Conservation (phyloP, 768 basidiomycete species). For the Lactifluus pinguis region DNA sequence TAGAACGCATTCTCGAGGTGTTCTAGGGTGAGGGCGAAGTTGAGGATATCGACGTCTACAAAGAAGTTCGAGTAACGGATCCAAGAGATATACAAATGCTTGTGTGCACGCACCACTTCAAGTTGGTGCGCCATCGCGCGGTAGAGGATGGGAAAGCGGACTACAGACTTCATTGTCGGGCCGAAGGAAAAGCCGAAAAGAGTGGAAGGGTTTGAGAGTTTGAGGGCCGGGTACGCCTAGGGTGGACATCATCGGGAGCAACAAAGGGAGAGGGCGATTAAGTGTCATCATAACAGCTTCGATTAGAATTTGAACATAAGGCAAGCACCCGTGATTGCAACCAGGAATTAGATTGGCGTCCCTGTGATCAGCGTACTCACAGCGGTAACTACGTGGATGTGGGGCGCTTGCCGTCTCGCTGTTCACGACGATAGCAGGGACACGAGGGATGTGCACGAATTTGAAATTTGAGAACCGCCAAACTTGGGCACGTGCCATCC, state of each 20-base stretch:
- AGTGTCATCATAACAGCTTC: not conserved
- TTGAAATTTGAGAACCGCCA: too few species aligned
- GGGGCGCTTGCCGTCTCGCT: too few species aligned
- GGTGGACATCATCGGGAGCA: not conserved
- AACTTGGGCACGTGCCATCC: too few species aligned
- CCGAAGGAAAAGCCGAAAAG: not conserved
- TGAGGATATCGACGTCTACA: conserved; percentile 24
- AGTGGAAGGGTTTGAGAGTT: conserved; percentile 11
- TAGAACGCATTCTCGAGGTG: conserved; percentile 32
- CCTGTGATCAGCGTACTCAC: too few species aligned
- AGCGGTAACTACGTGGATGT: too few species aligned
- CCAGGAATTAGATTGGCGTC: too few species aligned
- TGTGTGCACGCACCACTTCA: conserved; percentile 11
- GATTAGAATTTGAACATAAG: not conserved
- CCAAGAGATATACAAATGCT: not conserved
- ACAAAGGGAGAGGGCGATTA: conserved; percentile 6
- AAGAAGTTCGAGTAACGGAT: not conserved
- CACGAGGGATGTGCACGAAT: too few species aligned
- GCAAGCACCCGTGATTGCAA: too few species aligned
- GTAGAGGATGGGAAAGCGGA: conserved; percentile 2
- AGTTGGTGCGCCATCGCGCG: conserved; percentile 1
- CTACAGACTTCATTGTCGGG: conserved; percentile 4
- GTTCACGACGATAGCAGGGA: too few species aligned
- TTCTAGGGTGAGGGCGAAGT: conserved; percentile 31
- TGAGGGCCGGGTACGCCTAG: conserved; percentile 5